A percentile compares a stretch with the other conserved stretches of the same genome.
Evolutionary conservation across 768 basidiomycete species (phyloP).

Genomic region (Suillus brevipes): DNA sequence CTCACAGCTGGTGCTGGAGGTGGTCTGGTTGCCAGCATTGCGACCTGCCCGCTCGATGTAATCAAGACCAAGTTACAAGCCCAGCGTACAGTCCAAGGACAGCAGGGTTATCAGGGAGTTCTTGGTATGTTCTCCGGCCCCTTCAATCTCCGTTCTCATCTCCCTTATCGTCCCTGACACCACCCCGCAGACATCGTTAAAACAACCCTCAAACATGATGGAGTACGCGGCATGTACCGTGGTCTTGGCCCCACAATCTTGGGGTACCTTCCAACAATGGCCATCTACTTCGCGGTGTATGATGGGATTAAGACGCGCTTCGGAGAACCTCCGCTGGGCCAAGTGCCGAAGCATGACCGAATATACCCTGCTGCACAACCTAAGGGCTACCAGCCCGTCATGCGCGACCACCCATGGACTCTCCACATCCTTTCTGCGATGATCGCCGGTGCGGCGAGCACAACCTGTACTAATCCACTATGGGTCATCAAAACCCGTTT

Average conservation of each 20-base stretch:
- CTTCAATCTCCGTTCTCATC: constrained; percentile 13
- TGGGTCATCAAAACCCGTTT: constrained; percentile 99
- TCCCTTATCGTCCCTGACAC: constrained; percentile 20
- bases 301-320: constrained; percentile 89
- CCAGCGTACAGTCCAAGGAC: constrained; percentile 70
- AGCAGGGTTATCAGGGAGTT: constrained; percentile 76
- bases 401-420: constrained; percentile 81
- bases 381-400: constrained; percentile 81
- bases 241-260: constrained; percentile 96
- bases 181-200: constrained; percentile 49
- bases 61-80: constrained; percentile 98
- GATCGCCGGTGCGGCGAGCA: constrained; percentile 91
- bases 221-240: constrained; percentile 88
- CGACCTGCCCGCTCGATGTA: constrained; percentile 97
- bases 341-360: constrained; percentile 37
- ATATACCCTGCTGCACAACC: constrained; percentile 82
- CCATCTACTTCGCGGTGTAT: constrained; percentile 97
- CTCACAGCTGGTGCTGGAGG: constrained; percentile 87
- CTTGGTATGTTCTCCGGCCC: constrained; percentile 48
- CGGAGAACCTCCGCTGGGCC: constrained; percentile 61
- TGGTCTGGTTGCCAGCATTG: constrained; percentile 87
- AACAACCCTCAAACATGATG: constrained; percentile 61
- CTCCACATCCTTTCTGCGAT: constrained; percentile 94
- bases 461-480: constrained; percentile 90
- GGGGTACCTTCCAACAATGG: constrained; percentile 98